phyloP scores from a whole-genome alignment of 345 rosid species.

The Bruguiera sexangula region DNA sequence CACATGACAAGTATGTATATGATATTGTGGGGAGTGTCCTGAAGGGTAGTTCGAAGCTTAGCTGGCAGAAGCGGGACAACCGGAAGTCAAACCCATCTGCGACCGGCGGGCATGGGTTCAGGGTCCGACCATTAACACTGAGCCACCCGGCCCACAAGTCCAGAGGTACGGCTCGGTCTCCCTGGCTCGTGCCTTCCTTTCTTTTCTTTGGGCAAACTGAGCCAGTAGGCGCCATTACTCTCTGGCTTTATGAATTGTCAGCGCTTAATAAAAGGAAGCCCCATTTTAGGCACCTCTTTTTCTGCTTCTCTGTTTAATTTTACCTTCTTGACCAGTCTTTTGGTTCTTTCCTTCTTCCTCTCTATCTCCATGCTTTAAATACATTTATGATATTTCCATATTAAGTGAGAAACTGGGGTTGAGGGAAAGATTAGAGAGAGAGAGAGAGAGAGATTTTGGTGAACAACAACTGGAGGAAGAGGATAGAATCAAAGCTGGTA shows the following conservation, averaged over 20 bases:
- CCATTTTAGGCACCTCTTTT: background rate
- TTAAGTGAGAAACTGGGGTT: conserved; percentile 7
- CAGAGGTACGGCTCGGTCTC: background rate
- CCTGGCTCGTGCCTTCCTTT: background rate
- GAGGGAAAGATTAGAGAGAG: conserved; percentile 5
- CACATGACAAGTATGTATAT: background rate
- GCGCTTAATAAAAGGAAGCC: conserved; percentile 13
- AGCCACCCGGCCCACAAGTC: background rate
- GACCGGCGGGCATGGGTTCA: background rate
- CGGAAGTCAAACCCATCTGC: conserved; percentile 15
- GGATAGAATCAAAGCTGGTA: background rate
- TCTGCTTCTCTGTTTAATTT: background rate
- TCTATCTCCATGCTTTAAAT: no score
- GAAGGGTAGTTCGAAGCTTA: conserved; percentile 10
- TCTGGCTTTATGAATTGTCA: conserved; percentile 17
- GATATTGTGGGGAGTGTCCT: background rate
- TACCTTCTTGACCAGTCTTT: conserved; percentile 11
- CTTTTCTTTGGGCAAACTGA: background rate
- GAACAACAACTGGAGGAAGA: conserved; percentile 6
- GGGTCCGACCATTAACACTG: background rate
- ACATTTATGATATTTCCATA: background rate
- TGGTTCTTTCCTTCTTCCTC: background rate
- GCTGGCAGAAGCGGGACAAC: conserved; percentile 19
- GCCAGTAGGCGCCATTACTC: background rate
- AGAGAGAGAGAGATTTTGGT: conserved; percentile 6